Conservation (phyloP, 768 basidiomycete species). For the Phaeotremella fagi region DNA sequence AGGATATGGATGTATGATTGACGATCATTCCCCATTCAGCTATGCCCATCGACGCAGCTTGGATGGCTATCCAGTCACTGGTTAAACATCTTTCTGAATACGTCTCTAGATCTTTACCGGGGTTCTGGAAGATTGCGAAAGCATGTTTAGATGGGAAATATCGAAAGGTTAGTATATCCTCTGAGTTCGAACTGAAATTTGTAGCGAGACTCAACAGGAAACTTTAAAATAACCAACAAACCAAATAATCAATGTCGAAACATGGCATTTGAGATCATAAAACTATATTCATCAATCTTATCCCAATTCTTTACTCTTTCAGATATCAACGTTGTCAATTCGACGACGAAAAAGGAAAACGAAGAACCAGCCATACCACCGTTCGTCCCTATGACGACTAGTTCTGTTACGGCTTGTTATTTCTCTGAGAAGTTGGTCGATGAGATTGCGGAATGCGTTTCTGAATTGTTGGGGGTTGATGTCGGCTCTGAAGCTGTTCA, state of each 20-base stretch:
- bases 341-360: slow-evolving; percentile 50
- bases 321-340: slow-evolving; percentile 66
- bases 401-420: slow-evolving; percentile 74
- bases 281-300: slow-evolving; percentile 74
- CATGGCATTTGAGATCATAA: slow-evolving; percentile 83
- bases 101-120: slow-evolving; percentile 76
- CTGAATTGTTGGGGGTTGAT: slow-evolving; percentile 73
- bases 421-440: slow-evolving; percentile 73
- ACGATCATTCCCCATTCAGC: slow-evolving; percentile 15
- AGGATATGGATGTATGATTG: background rate
- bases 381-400: slow-evolving; percentile 57
- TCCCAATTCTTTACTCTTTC: slow-evolving; percentile 82
- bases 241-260: slow-evolving; percentile 75
- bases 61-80: slow-evolving; percentile 72
- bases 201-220: slow-evolving; percentile 32
- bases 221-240: slow-evolving; percentile 67
- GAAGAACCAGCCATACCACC: slow-evolving; percentile 58
- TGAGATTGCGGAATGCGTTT: slow-evolving; percentile 80
- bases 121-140: slow-evolving; percentile 88
- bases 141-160: slow-evolving; percentile 90
- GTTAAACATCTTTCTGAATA: slow-evolving; percentile 83
- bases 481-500: slow-evolving; percentile 62
- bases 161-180: slow-evolving; percentile 60
- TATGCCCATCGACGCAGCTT: slow-evolving; percentile 56
- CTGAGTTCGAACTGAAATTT: slow-evolving; percentile 2